These are phyloP conservation scores for Penicillium soppii DNA, from an alignment of 495 filamentous ascomycete species.

Conservation along the genomic window DNA sequence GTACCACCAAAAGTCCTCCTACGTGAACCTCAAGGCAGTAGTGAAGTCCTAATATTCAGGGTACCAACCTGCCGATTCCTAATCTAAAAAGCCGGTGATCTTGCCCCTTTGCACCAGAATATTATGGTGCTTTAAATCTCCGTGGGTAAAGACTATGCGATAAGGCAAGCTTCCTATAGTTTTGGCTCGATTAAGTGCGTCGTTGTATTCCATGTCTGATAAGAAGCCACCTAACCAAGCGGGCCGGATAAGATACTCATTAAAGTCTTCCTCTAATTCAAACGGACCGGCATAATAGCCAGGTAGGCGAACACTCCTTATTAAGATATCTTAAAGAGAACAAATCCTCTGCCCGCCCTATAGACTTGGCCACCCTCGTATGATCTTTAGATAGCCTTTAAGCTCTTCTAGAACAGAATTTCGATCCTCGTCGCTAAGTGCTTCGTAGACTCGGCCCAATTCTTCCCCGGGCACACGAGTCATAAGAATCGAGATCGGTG, in stretches of 20 bases:
- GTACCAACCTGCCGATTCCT: conserved; percentile 52
- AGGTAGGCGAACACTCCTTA: conserved; percentile 21
- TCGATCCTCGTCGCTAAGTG: conserved; percentile 20
- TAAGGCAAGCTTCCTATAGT: conserved; percentile 2
- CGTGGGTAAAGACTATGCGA: conserved; percentile 11
- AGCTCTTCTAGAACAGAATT: conserved; percentile 18
- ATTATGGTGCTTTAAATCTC: conserved; percentile 12
- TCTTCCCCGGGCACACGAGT: conserved; percentile 32
- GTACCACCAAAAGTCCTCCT: conserved; percentile 23
- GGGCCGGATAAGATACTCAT: conserved; percentile 20
- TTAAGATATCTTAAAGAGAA: conserved; percentile 14
- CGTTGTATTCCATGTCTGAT: conserved; percentile 12
- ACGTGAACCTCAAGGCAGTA: conserved; percentile 19
- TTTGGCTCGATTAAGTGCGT: conserved; percentile 12
- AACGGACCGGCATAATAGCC: conserved; percentile 22
- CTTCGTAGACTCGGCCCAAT: conserved; percentile 26
- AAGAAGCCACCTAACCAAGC: conserved; percentile 17
- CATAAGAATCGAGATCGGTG: conserved; percentile 36
- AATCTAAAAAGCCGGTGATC: conserved; percentile 47
- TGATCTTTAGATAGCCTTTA: conserved; percentile 19
- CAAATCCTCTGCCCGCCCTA: conserved; percentile 10
- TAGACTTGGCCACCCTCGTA: conserved; percentile 22
- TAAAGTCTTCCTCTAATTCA: conserved; percentile 17
- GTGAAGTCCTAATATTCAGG: conserved; percentile 53
- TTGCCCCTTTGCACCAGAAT: not conserved